Conservation (phyloP, 495 filamentous ascomycete species). For the Echria macrotheca region DNA sequence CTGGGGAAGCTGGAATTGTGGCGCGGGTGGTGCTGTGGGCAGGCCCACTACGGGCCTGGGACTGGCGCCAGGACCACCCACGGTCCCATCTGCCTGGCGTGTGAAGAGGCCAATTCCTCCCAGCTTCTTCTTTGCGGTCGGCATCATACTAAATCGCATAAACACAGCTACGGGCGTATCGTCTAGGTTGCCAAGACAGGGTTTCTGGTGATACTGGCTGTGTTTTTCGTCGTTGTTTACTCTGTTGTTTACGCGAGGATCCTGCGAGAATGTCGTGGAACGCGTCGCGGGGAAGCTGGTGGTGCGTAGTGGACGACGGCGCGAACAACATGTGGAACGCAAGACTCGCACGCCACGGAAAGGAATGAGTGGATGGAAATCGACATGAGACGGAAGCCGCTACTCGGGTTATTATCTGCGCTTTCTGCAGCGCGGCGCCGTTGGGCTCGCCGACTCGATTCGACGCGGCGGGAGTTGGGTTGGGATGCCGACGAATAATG, state of each 20-base stretch:
- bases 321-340: constrained; percentile 9
- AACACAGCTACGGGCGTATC: constrained; percentile 5
- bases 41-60: constrained; percentile 22
- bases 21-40: constrained; percentile 13
- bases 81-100: constrained; percentile 19
- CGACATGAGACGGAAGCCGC: constrained; percentile 13
- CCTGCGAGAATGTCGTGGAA: constrained; percentile 9
- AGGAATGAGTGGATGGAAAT: constrained; percentile 2
- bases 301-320: constrained; percentile 1
- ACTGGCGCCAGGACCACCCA: constrained; percentile 15
- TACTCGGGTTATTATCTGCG: constrained; percentile 25
- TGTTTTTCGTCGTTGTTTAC: constrained; percentile 13
- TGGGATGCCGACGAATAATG: constrained; percentile 14
- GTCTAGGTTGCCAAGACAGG: neutral
- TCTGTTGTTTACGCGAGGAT: constrained; percentile 23
- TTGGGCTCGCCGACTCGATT: constrained; percentile 27
- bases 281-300: constrained; percentile 1
- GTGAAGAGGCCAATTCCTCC: constrained; percentile 25
- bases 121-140: constrained; percentile 31
- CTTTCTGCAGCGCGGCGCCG: constrained; percentile 1
- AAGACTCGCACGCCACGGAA: neutral
- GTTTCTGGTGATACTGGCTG: neutral
- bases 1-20: constrained; percentile 14
- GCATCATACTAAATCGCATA: constrained; percentile 31
- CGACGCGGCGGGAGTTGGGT: constrained; percentile 19